Base-by-base conservation (phyloP, 1,284 basidiomycete genomes). In the Trichosporon faecale region DNA sequence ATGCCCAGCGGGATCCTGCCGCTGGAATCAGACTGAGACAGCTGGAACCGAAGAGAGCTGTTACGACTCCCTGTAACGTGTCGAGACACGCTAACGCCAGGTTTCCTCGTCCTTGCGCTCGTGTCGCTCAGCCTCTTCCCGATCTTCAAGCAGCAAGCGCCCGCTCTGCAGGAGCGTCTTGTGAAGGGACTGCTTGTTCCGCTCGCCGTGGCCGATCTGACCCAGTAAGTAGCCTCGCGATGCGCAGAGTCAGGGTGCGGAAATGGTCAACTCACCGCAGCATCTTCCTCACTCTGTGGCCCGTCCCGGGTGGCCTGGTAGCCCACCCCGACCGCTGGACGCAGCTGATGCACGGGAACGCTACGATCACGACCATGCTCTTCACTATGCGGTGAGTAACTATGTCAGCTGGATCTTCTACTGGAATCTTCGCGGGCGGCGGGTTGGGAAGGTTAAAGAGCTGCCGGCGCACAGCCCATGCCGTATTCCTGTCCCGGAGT, bases 51-150 rank as follows among this genome's bases (percentile, higher is more conserved):
- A 12, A 9, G 23, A 55, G 23, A 14, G 18, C 46, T 14, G 46
- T 21, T 1, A n/a, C 46, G 18, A 21, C 18, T 5, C 18, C 0
- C 65, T 65, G 7, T 33, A 4, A 33, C 33, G 33, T 4, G 33
- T n/a, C n/a, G n/a, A n/a, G n/a, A n/a, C n/a, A n/a, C 16, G 40
- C 40, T 44, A 8, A 44, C 40, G 23, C 0, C 68, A 84, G 83
- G 83, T 72, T 85, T 83, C 75, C 74, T 84, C 66, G 76, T 85
- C 7, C 72, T 85, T 14, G 82, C 83, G 0, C 70, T 85, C 68
- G 73, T 84, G 16, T 82, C 80, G 0, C 71, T 80, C n/a, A 78
- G 78, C 12, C 70, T 84, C 21, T 74, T 84, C 31, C 79, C 78
- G 1, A 68, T 78, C 2, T 74, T 83, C 71, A 66, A 71, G 31